Base-by-base conservation (phyloP, 2,329 filamentous ascomycete genomes). In the Hymenoscyphus fraxineus region DNA sequence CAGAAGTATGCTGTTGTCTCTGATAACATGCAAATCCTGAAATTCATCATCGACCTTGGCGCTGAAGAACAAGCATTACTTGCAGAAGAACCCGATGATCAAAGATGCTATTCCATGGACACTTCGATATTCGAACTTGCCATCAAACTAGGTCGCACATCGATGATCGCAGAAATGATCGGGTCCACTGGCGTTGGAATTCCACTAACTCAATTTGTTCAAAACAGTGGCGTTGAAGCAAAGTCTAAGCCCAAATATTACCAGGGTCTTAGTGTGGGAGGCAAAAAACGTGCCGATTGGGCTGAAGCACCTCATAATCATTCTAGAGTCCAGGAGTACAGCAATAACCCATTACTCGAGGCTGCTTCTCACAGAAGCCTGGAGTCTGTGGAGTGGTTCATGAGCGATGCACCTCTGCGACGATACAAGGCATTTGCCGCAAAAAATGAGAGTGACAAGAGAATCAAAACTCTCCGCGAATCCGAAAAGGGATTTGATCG, bases 221-320 rank as follows among this genome's bases (percentile, higher is more conserved):
- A 88, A 76, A 84, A 83, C 64, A 88, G 82, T 63, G 89, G 89
- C 2, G 76, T 89, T 0, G 82, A 88, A 70, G 75, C 88, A 59
- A 80, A 85, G 61, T 79, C 85, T 68, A 90, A 88, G 74, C 85
- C 90, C 0, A 83, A 83, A 19, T 91, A 85, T 74, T 96, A 96
- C 73, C 89, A 91, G 75, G 92, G 92, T 0, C 76, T 94, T 38
- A 88, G 86, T 1, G 88, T 96, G 1, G 87, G 90, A 68, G 91
- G 91, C 2, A 87, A 86, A 75, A 93, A 93, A 76, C 80, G 86
- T 59, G 79, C 80, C 40, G 91, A 93, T 70, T 96, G 91, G 92
- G 89, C 90, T 0, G 82, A 81, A 27, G 85, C 85, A 47, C 87
- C 87, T 4, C 86, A 86, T 2, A 82, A 84, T 13, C 78, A 79